These are phyloP conservation scores for Puccinia horiana DNA, from an alignment of 1,284 basidiomycete species.

Conservation along the genomic window DNA sequence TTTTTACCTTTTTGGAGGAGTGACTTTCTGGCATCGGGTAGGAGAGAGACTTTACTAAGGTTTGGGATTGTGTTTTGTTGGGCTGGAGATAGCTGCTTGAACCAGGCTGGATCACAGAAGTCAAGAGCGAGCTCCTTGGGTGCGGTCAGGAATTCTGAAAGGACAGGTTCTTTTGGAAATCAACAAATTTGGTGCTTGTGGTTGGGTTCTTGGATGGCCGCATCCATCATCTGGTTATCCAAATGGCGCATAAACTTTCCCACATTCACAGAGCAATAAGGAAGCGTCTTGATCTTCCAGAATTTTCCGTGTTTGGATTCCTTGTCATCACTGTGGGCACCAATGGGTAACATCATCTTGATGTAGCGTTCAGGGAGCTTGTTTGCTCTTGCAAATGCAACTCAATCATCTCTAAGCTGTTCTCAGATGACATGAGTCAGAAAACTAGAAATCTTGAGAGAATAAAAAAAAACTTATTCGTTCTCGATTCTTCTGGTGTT, in stretches of 20 bases:
- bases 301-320: not conserved
- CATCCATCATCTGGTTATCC: not conserved
- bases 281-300: conserved; percentile 19
- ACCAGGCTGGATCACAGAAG: conserved; percentile 15
- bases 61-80: conserved; percentile 17
- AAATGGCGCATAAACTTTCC: conserved; percentile 20
- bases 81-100: not conserved
- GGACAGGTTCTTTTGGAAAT: not conserved
- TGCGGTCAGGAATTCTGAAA: not conserved
- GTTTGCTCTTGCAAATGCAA: not conserved
- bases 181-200: not conserved
- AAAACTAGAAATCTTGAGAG: not conserved
- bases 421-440: not conserved
- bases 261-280: conserved; percentile 10
- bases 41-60: conserved; percentile 1
- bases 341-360: not conserved
- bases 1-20: not conserved
- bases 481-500: conserved; percentile 3
- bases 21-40: conserved; percentile 8
- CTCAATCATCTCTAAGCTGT: not conserved
- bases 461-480: not conserved
- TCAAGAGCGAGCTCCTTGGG: conserved; percentile 13
- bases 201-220: not conserved
- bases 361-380: conserved; percentile 11
- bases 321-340: conserved; percentile 35